Evolutionary conservation across 495 filamentous ascomycete genomes (phyloP).

Genomic region (Lasiosphaeriaceae sp.): DNA sequence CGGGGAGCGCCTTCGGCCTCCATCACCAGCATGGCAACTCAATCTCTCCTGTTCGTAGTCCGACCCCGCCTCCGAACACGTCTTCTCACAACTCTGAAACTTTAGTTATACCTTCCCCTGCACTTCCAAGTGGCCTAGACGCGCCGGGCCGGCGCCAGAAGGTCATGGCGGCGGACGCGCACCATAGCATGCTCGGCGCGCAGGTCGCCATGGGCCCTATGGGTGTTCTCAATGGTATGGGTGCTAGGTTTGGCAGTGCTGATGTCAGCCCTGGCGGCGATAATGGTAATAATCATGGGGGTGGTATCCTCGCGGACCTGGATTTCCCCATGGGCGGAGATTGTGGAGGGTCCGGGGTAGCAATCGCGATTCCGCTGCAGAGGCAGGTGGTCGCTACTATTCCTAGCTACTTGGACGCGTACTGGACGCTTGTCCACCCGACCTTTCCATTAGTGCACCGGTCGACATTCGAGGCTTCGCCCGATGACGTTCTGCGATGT

Average conservation of each 20-base stretch:
- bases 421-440: conserved; percentile 43
- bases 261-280: conserved; percentile 12
- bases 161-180: conserved; percentile 17
- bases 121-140: conserved; percentile 20
- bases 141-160: conserved; percentile 31
- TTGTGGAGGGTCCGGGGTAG: conserved; percentile 20
- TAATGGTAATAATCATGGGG: conserved; percentile 6
- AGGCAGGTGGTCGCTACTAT: conserved; percentile 27
- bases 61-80: conserved; percentile 36
- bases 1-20: conserved; percentile 7
- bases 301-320: conserved; percentile 26
- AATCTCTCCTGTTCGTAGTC: conserved; percentile 39
- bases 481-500: conserved; percentile 39
- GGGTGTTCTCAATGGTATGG: conserved; percentile 14
- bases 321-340: conserved; percentile 21
- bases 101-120: conserved; percentile 32
- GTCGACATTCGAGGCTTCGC: conserved; percentile 31
- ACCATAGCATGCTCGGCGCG: conserved; percentile 11
- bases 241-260: conserved; percentile 8
- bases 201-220: conserved; percentile 12
- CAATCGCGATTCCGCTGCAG: conserved; percentile 31
- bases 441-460: conserved; percentile 42
- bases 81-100: conserved; percentile 38
- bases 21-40: conserved; percentile 22
- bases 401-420: conserved; percentile 40